Percentiles rank a stretch among this genome's conserved stretches.
phyloP scores from a whole-genome alignment of 495 filamentous ascomycete species.

The Penicillium alfredii region DNA sequence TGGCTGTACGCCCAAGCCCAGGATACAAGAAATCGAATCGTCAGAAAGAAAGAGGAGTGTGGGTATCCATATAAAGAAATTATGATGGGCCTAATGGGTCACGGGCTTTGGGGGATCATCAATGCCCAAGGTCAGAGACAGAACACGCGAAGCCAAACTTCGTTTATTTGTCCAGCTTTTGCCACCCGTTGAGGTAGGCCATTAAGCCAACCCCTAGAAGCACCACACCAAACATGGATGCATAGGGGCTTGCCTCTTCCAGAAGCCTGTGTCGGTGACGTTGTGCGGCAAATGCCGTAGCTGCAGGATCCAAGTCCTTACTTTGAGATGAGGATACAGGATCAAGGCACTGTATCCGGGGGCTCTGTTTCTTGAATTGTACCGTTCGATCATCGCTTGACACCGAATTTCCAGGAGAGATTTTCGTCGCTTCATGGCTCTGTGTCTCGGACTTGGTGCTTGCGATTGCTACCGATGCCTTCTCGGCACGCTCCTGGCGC shows the following conservation, averaged over 20 bases:
- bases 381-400: constrained; percentile 7
- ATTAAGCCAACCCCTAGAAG: constrained; percentile 85
- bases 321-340: constrained; percentile 23
- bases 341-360: constrained; percentile 19
- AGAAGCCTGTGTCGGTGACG: constrained; percentile 38
- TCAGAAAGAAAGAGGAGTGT: constrained; percentile 15
- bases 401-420: neutral
- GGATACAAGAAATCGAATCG: constrained; percentile 17
- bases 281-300: constrained; percentile 37
- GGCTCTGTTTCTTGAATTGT: constrained; percentile 12
- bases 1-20: constrained; percentile 4
- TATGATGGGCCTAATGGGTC: constrained; percentile 15
- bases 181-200: constrained; percentile 90
- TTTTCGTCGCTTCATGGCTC: constrained; percentile 4
- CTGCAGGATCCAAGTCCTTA: constrained; percentile 34
- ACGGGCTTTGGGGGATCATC: no score
- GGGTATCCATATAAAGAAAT: constrained; percentile 5
- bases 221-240: constrained; percentile 83
- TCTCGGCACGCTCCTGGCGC: constrained; percentile 53
- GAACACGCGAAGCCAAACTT: constrained; percentile 3
- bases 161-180: constrained; percentile 56
- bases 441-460: constrained; percentile 5
- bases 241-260: constrained; percentile 70
- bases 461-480: constrained; percentile 3
- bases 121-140: constrained; percentile 7